Evolutionary conservation across 73 alveolate species (phyloP).

Genomic region (Tetrahymena malaccensis): DNA sequence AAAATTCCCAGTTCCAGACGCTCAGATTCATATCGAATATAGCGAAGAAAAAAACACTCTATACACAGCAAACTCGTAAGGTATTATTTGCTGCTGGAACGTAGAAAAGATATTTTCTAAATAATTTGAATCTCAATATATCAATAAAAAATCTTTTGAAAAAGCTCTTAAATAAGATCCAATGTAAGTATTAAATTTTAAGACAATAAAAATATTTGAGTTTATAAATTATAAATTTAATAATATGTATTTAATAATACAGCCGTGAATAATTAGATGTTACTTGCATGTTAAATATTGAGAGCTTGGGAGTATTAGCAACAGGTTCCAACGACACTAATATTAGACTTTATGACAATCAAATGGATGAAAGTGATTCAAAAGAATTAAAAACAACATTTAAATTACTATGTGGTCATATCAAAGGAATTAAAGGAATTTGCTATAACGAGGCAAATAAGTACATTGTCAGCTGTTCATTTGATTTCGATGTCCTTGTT

Average conservation of each 20-base stretch:
- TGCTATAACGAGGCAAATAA: conserved; percentile 5
- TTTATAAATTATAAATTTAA: too few relatives aligned
- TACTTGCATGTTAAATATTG: conserved; percentile 24
- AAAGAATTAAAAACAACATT: background rate
- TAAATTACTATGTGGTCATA: conserved; percentile 20
- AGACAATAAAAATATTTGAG: background rate
- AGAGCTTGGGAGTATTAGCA: conserved; percentile 12
- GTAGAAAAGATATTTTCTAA: background rate
- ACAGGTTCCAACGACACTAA: conserved; percentile 18
- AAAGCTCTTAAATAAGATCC: background rate
- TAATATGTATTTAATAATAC: background rate
- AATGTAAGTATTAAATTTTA: background rate
- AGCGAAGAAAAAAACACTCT: background rate
- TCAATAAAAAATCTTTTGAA: background rate
- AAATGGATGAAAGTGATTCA: background rate
- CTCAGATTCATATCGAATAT: background rate
- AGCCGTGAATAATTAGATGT: background rate
- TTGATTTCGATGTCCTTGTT: conserved; percentile 15
- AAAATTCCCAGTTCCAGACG: background rate
- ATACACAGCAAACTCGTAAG: background rate
- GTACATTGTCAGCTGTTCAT: conserved; percentile 10
- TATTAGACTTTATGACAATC: conserved; percentile 21
- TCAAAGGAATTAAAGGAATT: conserved; percentile 12
- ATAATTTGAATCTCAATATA: background rate
- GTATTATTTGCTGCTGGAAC: background rate